Evolutionary conservation across 495 filamentous ascomycete genomes (phyloP).

Genomic region (Amorphotheca resinae): DNA sequence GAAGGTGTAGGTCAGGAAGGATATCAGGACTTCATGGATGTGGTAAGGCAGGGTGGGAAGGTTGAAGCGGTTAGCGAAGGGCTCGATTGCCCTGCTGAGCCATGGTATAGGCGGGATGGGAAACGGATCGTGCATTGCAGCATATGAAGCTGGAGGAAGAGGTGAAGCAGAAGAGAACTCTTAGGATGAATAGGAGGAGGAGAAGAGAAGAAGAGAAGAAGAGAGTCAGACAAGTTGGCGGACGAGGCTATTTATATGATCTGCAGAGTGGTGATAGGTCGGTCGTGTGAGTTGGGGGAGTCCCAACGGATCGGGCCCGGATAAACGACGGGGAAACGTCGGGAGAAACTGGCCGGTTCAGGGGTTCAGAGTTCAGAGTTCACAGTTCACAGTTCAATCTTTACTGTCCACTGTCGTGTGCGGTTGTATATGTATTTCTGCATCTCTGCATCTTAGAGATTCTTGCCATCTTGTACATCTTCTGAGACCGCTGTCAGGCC

Average conservation of each 20-base stretch:
- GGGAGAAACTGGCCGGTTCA: too few species aligned
- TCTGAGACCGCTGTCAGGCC: not conserved
- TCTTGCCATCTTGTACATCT: too few species aligned
- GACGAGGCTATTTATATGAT: too few species aligned
- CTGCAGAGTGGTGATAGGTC: too few species aligned
- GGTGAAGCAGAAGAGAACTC: not conserved
- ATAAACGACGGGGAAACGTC: not conserved
- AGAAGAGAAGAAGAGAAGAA: not conserved
- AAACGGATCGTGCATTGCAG: slow-evolving; percentile 58
- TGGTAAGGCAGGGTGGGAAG: slow-evolving; percentile 70
- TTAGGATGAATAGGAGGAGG: not conserved
- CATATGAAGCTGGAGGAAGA: not conserved
- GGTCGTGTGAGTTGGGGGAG: too few species aligned
- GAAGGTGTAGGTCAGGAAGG: slow-evolving; percentile 63
- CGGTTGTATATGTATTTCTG: too few species aligned
- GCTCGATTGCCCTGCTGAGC: slow-evolving; percentile 40
- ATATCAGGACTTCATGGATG: slow-evolving; percentile 73
- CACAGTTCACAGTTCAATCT: too few species aligned
- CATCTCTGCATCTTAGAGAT: too few species aligned
- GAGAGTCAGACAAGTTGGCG: too few species aligned
- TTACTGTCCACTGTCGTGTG: too few species aligned
- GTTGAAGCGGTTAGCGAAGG: slow-evolving; percentile 43
- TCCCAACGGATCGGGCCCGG: not conserved
- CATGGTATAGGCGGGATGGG: slow-evolving; percentile 43
- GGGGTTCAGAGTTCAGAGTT: too few species aligned